phyloP scores from a whole-genome alignment of 2,329 filamentous ascomycete species.

The Xylaria sp. region DNA sequence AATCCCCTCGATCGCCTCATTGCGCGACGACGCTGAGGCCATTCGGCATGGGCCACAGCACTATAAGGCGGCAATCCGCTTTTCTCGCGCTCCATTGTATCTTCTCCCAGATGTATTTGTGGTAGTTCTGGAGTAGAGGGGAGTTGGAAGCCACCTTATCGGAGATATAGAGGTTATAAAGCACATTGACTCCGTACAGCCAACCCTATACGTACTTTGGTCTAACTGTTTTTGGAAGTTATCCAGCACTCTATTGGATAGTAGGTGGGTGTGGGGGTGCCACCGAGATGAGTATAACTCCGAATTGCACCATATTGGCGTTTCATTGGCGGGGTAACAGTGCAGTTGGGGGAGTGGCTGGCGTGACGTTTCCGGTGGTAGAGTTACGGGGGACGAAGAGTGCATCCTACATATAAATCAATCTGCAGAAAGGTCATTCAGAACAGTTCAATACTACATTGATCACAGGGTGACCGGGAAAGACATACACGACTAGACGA shows the following conservation, averaged over 20 bases:
- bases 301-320: slow-evolving; percentile 23
- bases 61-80: slow-evolving; percentile 59
- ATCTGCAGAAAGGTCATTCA: slow-evolving; percentile 5
- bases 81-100: slow-evolving; percentile 54
- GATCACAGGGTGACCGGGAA: neutral
- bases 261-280: slow-evolving; percentile 6
- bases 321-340: slow-evolving; percentile 24
- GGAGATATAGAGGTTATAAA: neutral
- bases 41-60: slow-evolving; percentile 47
- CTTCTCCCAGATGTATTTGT: neutral
- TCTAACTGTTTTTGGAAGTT: slow-evolving; percentile 26
- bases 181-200: neutral
- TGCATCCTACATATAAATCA: too few species aligned
- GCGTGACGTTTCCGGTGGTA: neutral
- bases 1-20: slow-evolving; percentile 59
- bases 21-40: slow-evolving; percentile 45
- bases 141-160: neutral
- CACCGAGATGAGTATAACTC: slow-evolving; percentile 4
- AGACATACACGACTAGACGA: neutral
- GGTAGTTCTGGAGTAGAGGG: neutral
- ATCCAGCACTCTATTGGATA: slow-evolving; percentile 11
- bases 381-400: neutral
- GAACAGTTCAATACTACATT: slow-evolving; percentile 13
- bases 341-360: neutral
- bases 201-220: neutral